Conservation (phyloP, 2,329 filamentous ascomycete species). For the Neonectria sp. region DNA sequence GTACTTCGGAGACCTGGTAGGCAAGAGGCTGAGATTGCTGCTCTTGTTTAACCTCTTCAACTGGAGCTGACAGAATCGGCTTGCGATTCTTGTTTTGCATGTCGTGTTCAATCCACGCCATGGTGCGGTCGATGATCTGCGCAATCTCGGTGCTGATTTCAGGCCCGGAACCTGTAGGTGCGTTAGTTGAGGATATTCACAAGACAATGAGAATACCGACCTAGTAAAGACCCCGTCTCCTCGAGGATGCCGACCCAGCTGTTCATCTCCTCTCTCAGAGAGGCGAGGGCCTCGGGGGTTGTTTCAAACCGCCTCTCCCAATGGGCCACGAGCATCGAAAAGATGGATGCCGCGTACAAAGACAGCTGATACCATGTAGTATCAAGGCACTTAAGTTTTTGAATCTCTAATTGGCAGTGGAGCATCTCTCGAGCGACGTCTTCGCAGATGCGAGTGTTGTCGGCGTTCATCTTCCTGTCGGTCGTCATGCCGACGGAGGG, state of each 20-base stretch:
- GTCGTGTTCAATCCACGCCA: constrained; percentile 67
- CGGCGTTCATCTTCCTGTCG: constrained; percentile 69
- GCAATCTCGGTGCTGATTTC: constrained; percentile 62
- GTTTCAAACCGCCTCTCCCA: constrained; percentile 77
- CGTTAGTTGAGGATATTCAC: constrained; percentile 34
- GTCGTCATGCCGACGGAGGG: constrained; percentile 71
- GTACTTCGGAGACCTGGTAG: constrained; percentile 35
- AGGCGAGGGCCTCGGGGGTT: constrained; percentile 70
- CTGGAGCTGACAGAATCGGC: constrained; percentile 29
- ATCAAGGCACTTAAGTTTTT: constrained; percentile 77
- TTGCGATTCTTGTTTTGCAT: constrained; percentile 56
- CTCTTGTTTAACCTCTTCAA: constrained; percentile 57
- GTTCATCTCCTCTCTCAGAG: constrained; percentile 78
- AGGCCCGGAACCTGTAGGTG: constrained; percentile 58
- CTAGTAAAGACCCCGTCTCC: constrained; percentile 76
- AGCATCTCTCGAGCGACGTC: constrained; percentile 77
- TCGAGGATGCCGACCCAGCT: constrained; percentile 78
- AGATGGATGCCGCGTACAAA: constrained; percentile 80
- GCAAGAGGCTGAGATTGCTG: constrained; percentile 48
- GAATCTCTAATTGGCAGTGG: constrained; percentile 70
- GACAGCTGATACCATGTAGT: constrained; percentile 85
- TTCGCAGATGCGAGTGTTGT: constrained; percentile 77
- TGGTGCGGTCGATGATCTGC: constrained; percentile 65
- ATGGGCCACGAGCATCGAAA: constrained; percentile 78
- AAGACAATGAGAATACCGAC: constrained; percentile 60